Percentiles rank a stretch among this genome's conserved stretches.
Evolutionary conservation across 2,329 filamentous ascomycete genomes (phyloP).

Genomic region (Fusarium odoratissimum): DNA sequence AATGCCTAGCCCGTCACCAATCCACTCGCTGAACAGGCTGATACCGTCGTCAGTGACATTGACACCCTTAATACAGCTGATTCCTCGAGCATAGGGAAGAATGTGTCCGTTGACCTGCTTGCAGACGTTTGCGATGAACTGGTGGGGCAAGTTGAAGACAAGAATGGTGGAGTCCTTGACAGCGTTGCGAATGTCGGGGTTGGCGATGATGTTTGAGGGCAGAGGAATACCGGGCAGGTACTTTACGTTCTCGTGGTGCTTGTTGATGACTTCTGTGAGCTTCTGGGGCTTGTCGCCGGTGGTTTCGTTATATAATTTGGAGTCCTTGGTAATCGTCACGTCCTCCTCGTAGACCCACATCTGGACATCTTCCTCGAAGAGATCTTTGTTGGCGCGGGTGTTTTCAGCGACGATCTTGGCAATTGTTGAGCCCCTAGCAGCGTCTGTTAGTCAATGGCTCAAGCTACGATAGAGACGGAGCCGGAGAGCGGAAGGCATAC

Average conservation of each 20-base stretch:
- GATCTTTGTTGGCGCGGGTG: constrained; percentile 76
- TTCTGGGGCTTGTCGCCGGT: constrained; percentile 79
- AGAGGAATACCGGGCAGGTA: constrained; percentile 92
- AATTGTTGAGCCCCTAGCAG: constrained; percentile 88
- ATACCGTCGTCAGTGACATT: constrained; percentile 89
- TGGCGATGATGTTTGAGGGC: constrained; percentile 85
- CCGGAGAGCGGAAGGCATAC: constrained; percentile 58
- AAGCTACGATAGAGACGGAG: not conserved
- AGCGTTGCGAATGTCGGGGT: constrained; percentile 81
- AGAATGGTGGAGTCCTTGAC: constrained; percentile 88
- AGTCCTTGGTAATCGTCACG: constrained; percentile 77
- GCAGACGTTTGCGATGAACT: constrained; percentile 92
- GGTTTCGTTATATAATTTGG: constrained; percentile 76
- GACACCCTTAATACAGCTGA: constrained; percentile 98
- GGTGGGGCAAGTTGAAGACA: constrained; percentile 95
- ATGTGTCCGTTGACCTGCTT: constrained; percentile 88
- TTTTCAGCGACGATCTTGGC: constrained; percentile 98
- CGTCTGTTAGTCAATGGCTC: not conserved
- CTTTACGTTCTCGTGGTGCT: constrained; percentile 94
- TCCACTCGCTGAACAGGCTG: constrained; percentile 92
- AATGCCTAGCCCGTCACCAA: constrained; percentile 89
- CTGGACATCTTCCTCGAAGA: constrained; percentile 91
- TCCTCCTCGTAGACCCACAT: constrained; percentile 99
- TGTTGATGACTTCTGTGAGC: constrained; percentile 92
- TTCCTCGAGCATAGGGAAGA: constrained; percentile 88